phyloP scores from a whole-genome alignment of 1,139 yeast genomes.

The Pichia kudriavzevii region DNA sequence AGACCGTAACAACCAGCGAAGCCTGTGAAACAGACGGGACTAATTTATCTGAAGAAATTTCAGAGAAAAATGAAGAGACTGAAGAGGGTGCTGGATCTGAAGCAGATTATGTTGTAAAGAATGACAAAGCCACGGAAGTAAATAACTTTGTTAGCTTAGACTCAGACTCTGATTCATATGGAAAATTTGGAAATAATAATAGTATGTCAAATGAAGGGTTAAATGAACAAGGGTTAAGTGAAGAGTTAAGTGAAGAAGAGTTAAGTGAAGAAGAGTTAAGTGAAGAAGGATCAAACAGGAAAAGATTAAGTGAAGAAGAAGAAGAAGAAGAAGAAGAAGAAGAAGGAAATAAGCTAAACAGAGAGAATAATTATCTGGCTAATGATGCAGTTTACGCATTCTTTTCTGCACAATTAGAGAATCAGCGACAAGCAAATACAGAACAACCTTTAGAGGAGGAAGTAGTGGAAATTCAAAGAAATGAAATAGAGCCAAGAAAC shows the following conservation, averaged over 20 bases:
- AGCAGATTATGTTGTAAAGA: background rate
- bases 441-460: too few relatives aligned
- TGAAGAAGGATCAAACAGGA: background rate
- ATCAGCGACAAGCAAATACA: too few relatives aligned
- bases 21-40: too few relatives aligned
- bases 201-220: background rate
- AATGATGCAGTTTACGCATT: too few relatives aligned
- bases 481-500: too few relatives aligned
- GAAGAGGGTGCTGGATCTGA: background rate
- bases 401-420: too few relatives aligned
- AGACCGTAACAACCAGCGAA: too few relatives aligned
- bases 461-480: too few relatives aligned
- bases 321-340: constrained; percentile 7
- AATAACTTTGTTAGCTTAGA: background rate
- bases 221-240: background rate
- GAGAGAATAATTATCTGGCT: background rate
- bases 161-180: background rate
- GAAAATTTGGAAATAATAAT: background rate
- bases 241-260: background rate
- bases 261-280: background rate
- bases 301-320: background rate
- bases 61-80: background rate
- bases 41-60: background rate
- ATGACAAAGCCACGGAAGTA: background rate
- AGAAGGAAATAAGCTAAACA: background rate